Conservation (phyloP, 2,329 filamentous ascomycete species). For the Fusarium sulawesiense region DNA sequence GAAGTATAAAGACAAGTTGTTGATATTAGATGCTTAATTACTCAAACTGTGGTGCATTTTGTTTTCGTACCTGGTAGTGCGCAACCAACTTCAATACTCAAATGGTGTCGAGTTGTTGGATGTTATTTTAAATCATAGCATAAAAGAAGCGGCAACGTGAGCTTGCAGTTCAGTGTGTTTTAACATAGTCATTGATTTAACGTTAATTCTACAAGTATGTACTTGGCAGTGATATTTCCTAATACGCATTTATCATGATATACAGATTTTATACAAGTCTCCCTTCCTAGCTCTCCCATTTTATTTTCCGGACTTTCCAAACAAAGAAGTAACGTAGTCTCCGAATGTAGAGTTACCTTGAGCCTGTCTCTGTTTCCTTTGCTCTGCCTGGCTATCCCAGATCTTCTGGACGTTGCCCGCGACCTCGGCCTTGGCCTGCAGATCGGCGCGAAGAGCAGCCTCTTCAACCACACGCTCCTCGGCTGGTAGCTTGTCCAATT, state of each 20-base stretch:
- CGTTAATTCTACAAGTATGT: background rate
- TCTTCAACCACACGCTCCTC: conserved; percentile 72
- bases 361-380: conserved; percentile 60
- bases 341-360: conserved; percentile 49
- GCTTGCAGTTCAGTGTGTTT: background rate
- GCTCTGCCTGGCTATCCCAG: conserved; percentile 61
- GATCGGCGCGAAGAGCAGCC: conserved; percentile 71
- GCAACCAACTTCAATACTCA: rapidly evolving
- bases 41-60: no score
- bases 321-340: conserved; percentile 48
- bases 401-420: conserved; percentile 65
- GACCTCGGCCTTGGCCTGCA: conserved; percentile 69
- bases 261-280: conserved; percentile 40
- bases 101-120: background rate
- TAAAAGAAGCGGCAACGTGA: background rate
- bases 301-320: conserved; percentile 48
- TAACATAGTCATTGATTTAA: background rate
- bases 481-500: conserved; percentile 67
- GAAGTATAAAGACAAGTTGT: background rate
- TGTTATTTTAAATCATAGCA: background rate
- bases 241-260: conserved; percentile 4
- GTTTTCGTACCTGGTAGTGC: background rate
- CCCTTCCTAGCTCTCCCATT: background rate
- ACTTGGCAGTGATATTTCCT: background rate
- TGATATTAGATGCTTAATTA: background rate